Conservation (phyloP, 805 yeast genomes). For the Kodamaea kakaduensis region DNA sequence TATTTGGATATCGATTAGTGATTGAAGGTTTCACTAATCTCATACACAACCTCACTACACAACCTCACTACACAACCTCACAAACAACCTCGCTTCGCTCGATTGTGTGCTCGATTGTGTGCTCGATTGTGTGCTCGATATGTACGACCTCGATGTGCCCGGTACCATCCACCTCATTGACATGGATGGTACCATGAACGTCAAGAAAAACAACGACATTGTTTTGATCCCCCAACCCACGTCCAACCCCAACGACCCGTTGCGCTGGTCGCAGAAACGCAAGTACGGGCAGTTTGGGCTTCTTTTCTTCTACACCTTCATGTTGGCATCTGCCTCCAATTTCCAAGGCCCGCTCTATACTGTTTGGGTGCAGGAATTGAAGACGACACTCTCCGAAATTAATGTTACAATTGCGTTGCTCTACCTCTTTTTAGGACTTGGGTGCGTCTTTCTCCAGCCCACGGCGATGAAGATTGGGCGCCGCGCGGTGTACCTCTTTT, state of each 20-base stretch:
- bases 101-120: too few relatives aligned
- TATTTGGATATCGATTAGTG: too few relatives aligned
- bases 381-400: conserved; percentile 34
- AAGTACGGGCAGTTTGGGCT: conserved; percentile 27
- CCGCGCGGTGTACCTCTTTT: conserved; percentile 25
- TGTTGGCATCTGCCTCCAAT: conserved; percentile 23
- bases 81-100: too few relatives aligned
- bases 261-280: conserved; percentile 28
- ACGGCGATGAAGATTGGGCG: conserved; percentile 29
- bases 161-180: conserved; percentile 52
- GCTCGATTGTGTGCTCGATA: too few relatives aligned
- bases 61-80: too few relatives aligned
- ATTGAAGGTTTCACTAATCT: too few relatives aligned
- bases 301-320: conserved; percentile 28
- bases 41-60: too few relatives aligned
- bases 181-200: conserved; percentile 28
- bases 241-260: conserved; percentile 31
- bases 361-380: conserved; percentile 27
- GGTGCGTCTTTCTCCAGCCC: conserved; percentile 36
- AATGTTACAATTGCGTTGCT: conserved; percentile 47
- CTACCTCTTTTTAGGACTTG: conserved; percentile 46
- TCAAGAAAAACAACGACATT: conserved; percentile 24
- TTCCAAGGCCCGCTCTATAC: conserved; percentile 36
- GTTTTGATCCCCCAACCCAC: conserved; percentile 35
- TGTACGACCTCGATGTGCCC: conserved; percentile 31